Evolutionary conservation across 2,329 filamentous ascomycete genomes (phyloP), one percentile per base, ranked within the genome.

Genomic region (Calonectria leucothoes): DNA sequence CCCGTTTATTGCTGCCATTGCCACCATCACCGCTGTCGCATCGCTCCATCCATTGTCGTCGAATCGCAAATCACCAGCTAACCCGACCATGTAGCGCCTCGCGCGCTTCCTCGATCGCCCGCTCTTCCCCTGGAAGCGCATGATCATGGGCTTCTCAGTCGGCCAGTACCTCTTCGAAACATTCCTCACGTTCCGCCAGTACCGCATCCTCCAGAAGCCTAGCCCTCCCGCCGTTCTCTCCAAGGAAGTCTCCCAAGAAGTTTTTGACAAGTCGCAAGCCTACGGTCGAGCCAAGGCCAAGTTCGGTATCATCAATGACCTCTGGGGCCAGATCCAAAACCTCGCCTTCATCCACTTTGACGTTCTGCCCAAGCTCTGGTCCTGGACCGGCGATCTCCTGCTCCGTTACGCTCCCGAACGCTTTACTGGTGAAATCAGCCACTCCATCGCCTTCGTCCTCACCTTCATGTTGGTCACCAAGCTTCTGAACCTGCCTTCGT

Each of bases 261-360:
- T 96, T 71, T 98, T 95, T 83, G 95, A 98, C 86, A 98, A 98
- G 85, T 95, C 94, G 83, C 96, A 98, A 91, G 94, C 94, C 81
- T 99, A 99, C 85, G 96, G 96, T 82, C 94, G 97, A 81, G 96
- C 96, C 82, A 99, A 99, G 88, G 95, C 96, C 77, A 94, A 96
- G 86, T 99, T 95, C 86, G 90, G 92, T 83, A 93, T 98, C 86
- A 83, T 97, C 83, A 94, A 90, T 80, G 93, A 92, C 85, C 89
- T 98, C 81, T 98, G 94, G 88, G 91, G 93, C 83, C 95, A 98
- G 86, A 87, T 96, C 80, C 96, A 98, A 86, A 98, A 97, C 82
- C 88, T 98, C 80, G 93, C 92, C 76, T 95, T 98, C 82, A 95
- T 98, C 86, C 94, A 97, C 83, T 95, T 92, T 86, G 94, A 99